Conservation (phyloP, 257 asterid genomes). For the Sherardia arvensis region DNA sequence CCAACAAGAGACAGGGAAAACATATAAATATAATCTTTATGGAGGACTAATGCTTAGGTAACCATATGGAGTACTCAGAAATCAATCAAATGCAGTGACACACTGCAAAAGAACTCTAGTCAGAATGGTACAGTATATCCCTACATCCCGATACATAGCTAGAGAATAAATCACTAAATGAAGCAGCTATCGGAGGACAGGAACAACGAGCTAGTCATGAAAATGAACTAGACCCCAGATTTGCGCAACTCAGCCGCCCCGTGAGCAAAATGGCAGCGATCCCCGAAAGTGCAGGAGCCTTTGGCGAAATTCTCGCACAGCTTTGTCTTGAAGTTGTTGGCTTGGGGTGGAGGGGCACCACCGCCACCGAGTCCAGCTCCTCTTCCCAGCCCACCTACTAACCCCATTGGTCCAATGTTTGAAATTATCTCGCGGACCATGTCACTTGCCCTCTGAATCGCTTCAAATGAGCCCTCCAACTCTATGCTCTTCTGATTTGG, state of each 20-base stretch:
- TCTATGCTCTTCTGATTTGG: conserved; percentile 73
- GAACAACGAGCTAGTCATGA: not conserved
- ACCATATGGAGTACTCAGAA: not conserved
- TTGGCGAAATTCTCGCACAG: conserved; percentile 67
- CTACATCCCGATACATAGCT: not conserved
- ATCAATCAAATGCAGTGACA: not conserved
- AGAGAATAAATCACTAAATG: not conserved
- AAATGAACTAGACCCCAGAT: conserved; percentile 19
- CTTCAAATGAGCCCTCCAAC: conserved; percentile 82
- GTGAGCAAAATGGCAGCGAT: conserved; percentile 93
- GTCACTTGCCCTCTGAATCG: conserved; percentile 57
- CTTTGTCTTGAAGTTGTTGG: conserved; percentile 68
- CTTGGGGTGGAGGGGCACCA: conserved; percentile 39
- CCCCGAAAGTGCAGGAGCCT: conserved; percentile 91
- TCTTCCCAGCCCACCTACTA: conserved; percentile 23
- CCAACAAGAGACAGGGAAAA: not conserved
- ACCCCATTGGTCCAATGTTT: conserved; percentile 31
- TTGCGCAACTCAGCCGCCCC: conserved; percentile 70
- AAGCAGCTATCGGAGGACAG: not conserved
- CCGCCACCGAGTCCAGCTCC: conserved; percentile 21
- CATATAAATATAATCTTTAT: too few relatives aligned
- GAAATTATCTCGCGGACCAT: conserved; percentile 73
- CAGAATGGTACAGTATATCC: not conserved
- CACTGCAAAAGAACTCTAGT: not conserved
- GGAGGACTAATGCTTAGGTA: not conserved